Evolutionary conservation across 345 rosid genomes (phyloP).

Genomic region (Melaleuca quinquenervia): DNA sequence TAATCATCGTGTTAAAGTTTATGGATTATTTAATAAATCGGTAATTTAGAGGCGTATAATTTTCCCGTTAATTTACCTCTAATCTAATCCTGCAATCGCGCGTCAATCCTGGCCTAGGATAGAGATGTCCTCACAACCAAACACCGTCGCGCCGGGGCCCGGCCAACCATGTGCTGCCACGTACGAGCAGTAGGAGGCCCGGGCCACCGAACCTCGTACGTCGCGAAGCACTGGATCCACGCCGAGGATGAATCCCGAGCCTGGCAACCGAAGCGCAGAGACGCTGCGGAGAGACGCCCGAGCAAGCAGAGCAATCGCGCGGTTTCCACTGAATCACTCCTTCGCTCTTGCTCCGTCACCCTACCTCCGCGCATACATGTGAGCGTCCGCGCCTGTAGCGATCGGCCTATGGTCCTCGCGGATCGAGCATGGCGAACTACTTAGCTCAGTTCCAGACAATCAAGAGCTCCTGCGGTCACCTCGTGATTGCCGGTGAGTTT

Average conservation of each 20-base stretch:
- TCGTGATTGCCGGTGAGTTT: conserved; percentile 71
- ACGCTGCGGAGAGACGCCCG: background rate
- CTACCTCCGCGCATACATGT: background rate
- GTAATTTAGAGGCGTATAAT: too few species aligned
- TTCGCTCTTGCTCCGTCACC: background rate
- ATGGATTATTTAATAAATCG: too few species aligned
- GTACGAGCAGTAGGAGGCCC: background rate
- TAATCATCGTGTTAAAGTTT: too few species aligned
- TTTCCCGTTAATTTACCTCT: too few species aligned
- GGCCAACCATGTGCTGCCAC: background rate
- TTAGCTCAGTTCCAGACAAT: conserved; percentile 88
- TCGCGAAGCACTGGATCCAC: conserved; percentile 20
- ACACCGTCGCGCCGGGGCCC: background rate
- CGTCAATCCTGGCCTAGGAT: background rate
- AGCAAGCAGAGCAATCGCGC: background rate
- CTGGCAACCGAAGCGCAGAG: background rate
- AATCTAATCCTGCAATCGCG: background rate
- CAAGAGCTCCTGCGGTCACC: conserved; percentile 58
- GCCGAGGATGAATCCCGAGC: background rate
- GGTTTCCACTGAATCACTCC: background rate
- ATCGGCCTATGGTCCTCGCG: background rate
- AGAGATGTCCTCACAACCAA: background rate
- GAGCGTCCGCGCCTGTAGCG: background rate
- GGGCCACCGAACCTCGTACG: background rate
- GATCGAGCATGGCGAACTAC: conserved; percentile 77